Base-by-base conservation (phyloP, 2,329 filamentous ascomycete genomes). In the Xylaria sp. region DNA sequence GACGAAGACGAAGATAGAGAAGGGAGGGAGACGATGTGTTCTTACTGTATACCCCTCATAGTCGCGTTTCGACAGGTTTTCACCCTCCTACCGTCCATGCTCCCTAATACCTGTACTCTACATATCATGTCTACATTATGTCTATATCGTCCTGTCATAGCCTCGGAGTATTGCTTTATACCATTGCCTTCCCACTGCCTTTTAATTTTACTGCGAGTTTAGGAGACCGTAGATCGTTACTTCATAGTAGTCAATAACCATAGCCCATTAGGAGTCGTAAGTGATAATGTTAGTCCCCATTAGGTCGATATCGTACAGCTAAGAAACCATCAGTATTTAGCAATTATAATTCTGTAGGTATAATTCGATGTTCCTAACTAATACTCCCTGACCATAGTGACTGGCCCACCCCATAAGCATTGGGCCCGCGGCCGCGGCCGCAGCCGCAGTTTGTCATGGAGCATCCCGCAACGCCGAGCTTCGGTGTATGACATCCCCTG, bases 21-120 rank as follows among this genome's bases (percentile, higher is more conserved):
- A 5, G 24, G 6, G 21, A 30, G 8, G 62, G 64, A 62, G 56
- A 4, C 2, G 60, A 27, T 57, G 12, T 58, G 50, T 62, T 57
- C n/a, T 59, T 51, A 34, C 61, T 32, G 65, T 68, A 63, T 70
- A 70, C 65, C 65, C 64, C 65, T 61, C 30, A 47, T 62, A 56
- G 36, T 61, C 42, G 60, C 63, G 57, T 58, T 61, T 55, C 50
- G 51, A 34, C 55, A 59, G 30, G 21, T 51, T 59, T 61, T 48
- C 21, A 32, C 32, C 48, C 55, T 32, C 59, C 21, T 30, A 24
- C 50, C 42, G 30, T 57, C 32, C 24, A 58, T 57, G 8, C 27
- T 50, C 36, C 32, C 48, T 60, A 24, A 60, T 56, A 60, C 55
- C 24, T 61, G 39, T 57, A 64, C 36, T 55, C n/a, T 53, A 14